Evolutionary conservation across 768 basidiomycete genomes (phyloP).

Genomic region (Tricholoma matsutake): DNA sequence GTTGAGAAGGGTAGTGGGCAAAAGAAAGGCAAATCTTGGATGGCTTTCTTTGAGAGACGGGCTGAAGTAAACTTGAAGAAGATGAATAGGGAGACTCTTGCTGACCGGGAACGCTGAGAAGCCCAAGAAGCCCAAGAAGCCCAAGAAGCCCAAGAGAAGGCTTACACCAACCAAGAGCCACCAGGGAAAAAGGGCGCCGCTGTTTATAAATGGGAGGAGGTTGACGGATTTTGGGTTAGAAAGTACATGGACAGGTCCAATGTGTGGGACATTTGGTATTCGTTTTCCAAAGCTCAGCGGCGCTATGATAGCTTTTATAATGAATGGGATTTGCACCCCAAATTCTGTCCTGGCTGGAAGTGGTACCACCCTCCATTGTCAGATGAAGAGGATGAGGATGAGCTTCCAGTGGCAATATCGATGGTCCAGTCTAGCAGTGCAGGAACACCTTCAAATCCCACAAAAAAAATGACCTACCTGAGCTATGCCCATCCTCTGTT

Average conservation of each 20-base stretch:
- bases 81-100: neutral
- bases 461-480: neutral
- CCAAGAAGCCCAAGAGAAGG: neutral
- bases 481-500: neutral
- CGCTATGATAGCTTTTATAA: neutral
- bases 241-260: neutral
- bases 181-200: neutral
- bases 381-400: neutral
- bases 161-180: neutral
- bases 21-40: neutral
- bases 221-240: conserved; percentile 1
- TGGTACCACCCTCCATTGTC: neutral
- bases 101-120: neutral
- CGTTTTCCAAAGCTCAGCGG: neutral
- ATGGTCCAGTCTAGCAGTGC: neutral
- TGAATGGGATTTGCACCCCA: neutral
- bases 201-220: neutral
- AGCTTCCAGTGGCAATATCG: neutral
- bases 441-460: neutral
- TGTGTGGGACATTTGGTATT: neutral
- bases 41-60: neutral
- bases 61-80: neutral
- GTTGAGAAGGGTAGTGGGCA: neutral
- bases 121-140: no score
- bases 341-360: neutral